phyloP scores from a whole-genome alignment of 192 early-diverging fungal species.

The Coemansia sp. region DNA sequence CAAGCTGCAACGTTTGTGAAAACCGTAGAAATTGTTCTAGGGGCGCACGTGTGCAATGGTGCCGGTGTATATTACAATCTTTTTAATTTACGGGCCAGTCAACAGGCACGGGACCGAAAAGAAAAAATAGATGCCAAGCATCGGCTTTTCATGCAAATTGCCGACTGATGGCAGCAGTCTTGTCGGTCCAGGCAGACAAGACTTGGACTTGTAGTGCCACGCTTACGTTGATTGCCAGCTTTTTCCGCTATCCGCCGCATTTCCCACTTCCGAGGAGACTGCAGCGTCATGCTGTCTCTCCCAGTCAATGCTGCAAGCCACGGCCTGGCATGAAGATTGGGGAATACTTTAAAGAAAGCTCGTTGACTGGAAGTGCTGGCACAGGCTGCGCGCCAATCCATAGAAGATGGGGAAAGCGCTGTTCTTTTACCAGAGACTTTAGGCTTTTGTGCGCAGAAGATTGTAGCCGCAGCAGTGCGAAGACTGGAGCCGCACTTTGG shows the following conservation, averaged over 20 bases:
- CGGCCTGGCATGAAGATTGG: background rate
- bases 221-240: background rate
- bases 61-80: background rate
- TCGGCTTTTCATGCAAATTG: background rate
- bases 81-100: background rate
- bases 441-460: background rate
- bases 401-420: background rate
- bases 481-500: background rate
- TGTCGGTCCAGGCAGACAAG: background rate
- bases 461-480: background rate
- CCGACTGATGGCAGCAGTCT: background rate
- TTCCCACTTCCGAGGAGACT: background rate
- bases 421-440: background rate
- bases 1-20: no score
- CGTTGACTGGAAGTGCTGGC: background rate
- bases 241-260: background rate
- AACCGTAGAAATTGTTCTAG: background rate
- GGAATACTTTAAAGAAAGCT: no score
- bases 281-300: background rate
- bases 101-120: background rate
- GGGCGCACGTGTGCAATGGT: background rate
- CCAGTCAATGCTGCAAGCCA: no score
- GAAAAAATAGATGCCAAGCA: background rate
- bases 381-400: background rate
- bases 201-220: background rate